Base-by-base conservation (phyloP, 306 rosid genomes). In the Calophaca sinica region DNA sequence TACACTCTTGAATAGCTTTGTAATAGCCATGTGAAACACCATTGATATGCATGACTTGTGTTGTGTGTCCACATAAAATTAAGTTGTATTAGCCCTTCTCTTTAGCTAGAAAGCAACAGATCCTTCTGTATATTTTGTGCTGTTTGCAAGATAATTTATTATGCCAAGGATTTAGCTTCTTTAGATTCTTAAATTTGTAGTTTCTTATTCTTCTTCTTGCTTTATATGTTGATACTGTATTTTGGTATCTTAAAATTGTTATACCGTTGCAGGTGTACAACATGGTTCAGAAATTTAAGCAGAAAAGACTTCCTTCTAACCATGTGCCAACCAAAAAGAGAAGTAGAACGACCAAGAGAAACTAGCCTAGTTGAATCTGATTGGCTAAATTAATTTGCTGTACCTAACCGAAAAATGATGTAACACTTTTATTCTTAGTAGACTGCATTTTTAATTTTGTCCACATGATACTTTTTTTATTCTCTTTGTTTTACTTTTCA, bases 211-310 rank as follows among this genome's bases (percentile, higher is more conserved):
- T 70, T 80, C 10, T 5, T 68, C 38, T 45, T 74, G 61, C 68
- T 44, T 76, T 73, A 49, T 59, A 36, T 77, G 53, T 49, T 13
- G 44, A 33, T 28, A 35, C 45, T 2, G 5, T 77, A 20, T 12
- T 46, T 68, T 26, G 8, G 48, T 12, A 9, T 57, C 52, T 69
- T 60, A 50, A 60, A 77, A 35, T 38, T 52, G 54, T 53, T 57
- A 64, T 44, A 36, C 63, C 70, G 63, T 12, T 84, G 81, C 93
- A 93, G 98, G 96, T 85, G 13, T 84, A 88, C 84, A 74, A 71
- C 59, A 85, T 89, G 97, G 88, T 89, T 84, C 74, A 88, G 70
- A 91, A 91, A 75, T 87, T 88, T 66, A 87, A 85, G 93, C 87
- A 75, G 88, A 84, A 79, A 73, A 76, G 36, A 57, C n/a, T 46